Base-by-base conservation (phyloP, 2,329 filamentous ascomycete genomes). In the Arthrobotrys sinensis region DNA sequence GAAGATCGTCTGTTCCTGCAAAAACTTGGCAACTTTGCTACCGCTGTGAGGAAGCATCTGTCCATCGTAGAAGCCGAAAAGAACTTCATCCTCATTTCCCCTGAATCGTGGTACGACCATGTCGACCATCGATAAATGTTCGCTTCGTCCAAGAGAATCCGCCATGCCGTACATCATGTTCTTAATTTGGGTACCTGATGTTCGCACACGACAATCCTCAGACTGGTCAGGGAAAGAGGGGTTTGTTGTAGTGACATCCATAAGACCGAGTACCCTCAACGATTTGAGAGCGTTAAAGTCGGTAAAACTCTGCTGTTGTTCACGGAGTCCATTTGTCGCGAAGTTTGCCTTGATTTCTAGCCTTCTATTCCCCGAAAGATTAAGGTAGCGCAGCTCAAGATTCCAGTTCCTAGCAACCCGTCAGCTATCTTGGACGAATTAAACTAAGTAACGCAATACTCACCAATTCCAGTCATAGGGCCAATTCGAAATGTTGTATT, bases 401-500 rank as follows among this genome's bases (percentile, higher is more conserved):
- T 99, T 99, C 88, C 96, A 93, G 83, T 98, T 98, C 96, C 81
- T 82, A 48, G 21, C 12, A 21, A 12, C 36, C 3, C 28, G 36
- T 77, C 50, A 77, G 66, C 57, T 6, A 48, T 40, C 6, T 24
- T 32, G 4, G 38, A n/a, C n/a, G 32, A 10, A n/a, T 32, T 4
- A 28, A 14, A 34, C 16, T 5, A 55, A 32, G 14, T n/a, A 50
- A 16, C 19, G 14, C 14, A 2, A 10, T 43, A 53, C 80, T 79
- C 62, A 82, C 81, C 96, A 99, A 82, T 99, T 99, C 96, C 96
- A 99, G 83, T 99, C 96, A 83, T 99, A 99, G 0, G 95, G 96
- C 88, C 97, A 97, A 83, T 99, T 99, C 34, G 94, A 96, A 57
- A 99, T 96, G 83, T 99, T 99, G 88, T 99, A 99, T 85, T 98